Conservation (phyloP, 2,329 filamentous ascomycete species). For the Apiospora malaysiana region DNA sequence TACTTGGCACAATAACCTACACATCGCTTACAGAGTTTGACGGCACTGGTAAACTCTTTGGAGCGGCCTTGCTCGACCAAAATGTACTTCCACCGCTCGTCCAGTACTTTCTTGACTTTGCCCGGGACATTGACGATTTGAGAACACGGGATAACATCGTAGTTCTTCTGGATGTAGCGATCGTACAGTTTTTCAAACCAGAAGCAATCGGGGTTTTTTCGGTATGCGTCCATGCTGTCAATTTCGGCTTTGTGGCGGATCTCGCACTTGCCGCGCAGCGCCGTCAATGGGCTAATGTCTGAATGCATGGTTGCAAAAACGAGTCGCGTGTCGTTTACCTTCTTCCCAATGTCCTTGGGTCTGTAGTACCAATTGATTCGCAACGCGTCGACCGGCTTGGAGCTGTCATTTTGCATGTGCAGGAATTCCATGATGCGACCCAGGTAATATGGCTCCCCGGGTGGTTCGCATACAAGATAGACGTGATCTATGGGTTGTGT, state of each 20-base stretch:
- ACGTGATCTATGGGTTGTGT: slow-evolving; percentile 67
- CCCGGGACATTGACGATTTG: slow-evolving; percentile 96
- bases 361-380: slow-evolving; percentile 99
- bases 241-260: slow-evolving; percentile 91
- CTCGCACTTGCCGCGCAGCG: slow-evolving; percentile 90
- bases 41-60: slow-evolving; percentile 93
- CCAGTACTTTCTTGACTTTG: slow-evolving; percentile 92
- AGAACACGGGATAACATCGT: slow-evolving; percentile 91
- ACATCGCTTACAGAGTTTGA: slow-evolving; percentile 96
- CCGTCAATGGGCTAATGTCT: slow-evolving; percentile 89
- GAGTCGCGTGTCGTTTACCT: slow-evolving; percentile 86
- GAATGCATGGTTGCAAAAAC: slow-evolving; percentile 99
- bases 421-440: slow-evolving; percentile 98
- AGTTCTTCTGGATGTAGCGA: slow-evolving; percentile 96
- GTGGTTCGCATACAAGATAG: slow-evolving; percentile 96
- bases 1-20: slow-evolving; percentile 89
- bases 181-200: slow-evolving; percentile 99
- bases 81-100: slow-evolving; percentile 96
- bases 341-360: slow-evolving; percentile 92
- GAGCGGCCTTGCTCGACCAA: slow-evolving; percentile 91
- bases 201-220: slow-evolving; percentile 84
- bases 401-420: slow-evolving; percentile 76
- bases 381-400: slow-evolving; percentile 79
- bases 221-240: slow-evolving; percentile 79
- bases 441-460: slow-evolving; percentile 96